phyloP scores from a whole-genome alignment of 1,284 basidiomycete species.

The Moesziomyces sp. region DNA sequence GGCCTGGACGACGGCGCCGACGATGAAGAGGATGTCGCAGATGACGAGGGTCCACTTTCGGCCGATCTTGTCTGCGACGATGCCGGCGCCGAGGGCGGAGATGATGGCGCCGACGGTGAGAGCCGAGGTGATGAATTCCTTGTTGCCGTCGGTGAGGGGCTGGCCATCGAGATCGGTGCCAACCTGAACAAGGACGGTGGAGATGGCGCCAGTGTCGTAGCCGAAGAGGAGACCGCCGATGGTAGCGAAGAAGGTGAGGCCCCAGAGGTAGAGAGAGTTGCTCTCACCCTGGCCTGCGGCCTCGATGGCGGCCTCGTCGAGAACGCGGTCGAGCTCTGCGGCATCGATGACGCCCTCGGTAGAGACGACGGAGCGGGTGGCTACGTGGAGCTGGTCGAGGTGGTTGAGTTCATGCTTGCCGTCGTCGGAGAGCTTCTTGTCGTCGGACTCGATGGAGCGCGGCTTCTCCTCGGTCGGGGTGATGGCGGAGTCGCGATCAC shows the following conservation, averaged over 20 bases:
- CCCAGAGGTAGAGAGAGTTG: conserved; percentile 51
- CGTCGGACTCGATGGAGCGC: conserved; percentile 22
- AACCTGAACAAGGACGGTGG: conserved; percentile 37
- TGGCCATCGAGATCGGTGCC: conserved; percentile 41
- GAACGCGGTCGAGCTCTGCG: conserved; percentile 35
- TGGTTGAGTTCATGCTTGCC: conserved; percentile 14
- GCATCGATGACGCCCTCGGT: conserved; percentile 46
- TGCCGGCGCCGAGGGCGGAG: conserved; percentile 64
- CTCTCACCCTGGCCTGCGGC: conserved; percentile 45
- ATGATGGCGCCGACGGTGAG: conserved; percentile 55
- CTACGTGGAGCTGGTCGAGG: conserved; percentile 22
- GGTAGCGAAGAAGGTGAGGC: conserved; percentile 45
- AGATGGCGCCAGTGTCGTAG: conserved; percentile 49
- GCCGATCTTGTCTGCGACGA: conserved; percentile 66
- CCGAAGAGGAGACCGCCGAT: conserved; percentile 48
- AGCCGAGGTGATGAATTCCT: conserved; percentile 51
- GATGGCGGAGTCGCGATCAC: conserved; percentile 10
- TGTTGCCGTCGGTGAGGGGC: conserved; percentile 38
- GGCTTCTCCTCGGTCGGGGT: conserved; percentile 26
- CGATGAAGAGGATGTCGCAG: conserved; percentile 57
- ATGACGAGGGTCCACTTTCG: conserved; percentile 67
- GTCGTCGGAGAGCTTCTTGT: conserved; percentile 21
- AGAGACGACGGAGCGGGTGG: conserved; percentile 38
- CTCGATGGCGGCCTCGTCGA: conserved; percentile 54
- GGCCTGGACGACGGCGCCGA: conserved; percentile 68